phyloP scores from a whole-genome alignment of 441 rosid genomes.

The Eutrema salsugineum region DNA sequence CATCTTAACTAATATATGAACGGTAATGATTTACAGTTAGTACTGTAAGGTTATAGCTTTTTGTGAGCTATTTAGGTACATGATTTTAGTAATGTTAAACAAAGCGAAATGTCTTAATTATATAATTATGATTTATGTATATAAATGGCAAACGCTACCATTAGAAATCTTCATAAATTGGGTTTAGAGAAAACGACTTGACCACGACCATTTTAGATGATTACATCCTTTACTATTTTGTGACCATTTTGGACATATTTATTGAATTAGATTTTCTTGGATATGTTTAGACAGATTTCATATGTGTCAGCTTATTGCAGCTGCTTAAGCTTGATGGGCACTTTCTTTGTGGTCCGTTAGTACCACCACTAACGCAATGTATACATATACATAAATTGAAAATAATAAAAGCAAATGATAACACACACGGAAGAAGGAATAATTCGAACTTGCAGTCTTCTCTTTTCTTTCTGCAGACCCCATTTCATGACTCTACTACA shows the following conservation, averaged over 20 bases:
- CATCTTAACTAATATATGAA: not conserved
- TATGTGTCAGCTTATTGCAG: constrained; percentile 32
- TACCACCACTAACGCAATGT: constrained; percentile 11
- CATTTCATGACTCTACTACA: constrained; percentile 35
- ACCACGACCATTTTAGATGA: constrained; percentile 25
- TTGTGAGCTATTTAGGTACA: too few species aligned
- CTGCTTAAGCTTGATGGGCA: constrained; percentile 21
- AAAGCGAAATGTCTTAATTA: too few species aligned
- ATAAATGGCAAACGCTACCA: too few species aligned
- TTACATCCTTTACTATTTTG: constrained; percentile 22
- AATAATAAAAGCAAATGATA: constrained; percentile 31
- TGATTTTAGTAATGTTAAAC: too few species aligned
- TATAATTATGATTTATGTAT: too few species aligned
- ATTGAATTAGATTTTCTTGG: constrained; percentile 25
- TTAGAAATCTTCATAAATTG: not conserved
- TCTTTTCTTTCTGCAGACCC: constrained; percentile 49
- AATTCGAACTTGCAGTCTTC: constrained; percentile 67
- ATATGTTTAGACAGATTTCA: constrained; percentile 10
- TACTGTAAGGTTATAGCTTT: too few species aligned
- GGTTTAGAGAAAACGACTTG: constrained; percentile 26
- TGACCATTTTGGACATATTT: constrained; percentile 21
- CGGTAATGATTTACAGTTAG: not conserved
- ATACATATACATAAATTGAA: not conserved
- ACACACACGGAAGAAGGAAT: constrained; percentile 66
- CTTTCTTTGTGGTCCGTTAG: constrained; percentile 28